These are phyloP conservation scores for Suhomyces chickasaworum DNA, from an alignment of 1,139 yeast species.

Conservation along the genomic window DNA sequence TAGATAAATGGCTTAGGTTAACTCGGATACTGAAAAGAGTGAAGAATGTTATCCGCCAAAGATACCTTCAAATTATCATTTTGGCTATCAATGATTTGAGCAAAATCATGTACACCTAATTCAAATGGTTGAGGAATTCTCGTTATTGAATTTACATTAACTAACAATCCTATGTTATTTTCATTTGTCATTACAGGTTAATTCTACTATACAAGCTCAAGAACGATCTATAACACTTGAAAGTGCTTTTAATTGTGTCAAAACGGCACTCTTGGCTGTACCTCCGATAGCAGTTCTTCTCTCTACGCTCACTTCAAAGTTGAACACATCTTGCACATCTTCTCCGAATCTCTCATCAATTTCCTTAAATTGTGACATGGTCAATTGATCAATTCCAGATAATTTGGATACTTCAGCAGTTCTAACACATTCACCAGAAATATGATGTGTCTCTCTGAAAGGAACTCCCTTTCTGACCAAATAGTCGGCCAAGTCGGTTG, in stretches of 20 bases:
- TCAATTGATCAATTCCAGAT: constrained; percentile 78
- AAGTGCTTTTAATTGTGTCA: constrained; percentile 57
- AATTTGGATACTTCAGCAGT: constrained; percentile 76
- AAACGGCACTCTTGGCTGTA: constrained; percentile 88
- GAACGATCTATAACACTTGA: not conserved
- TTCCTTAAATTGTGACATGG: constrained; percentile 71
- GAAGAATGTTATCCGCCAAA: no score
- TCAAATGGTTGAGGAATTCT: not conserved
- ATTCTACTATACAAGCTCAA: not conserved
- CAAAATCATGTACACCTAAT: no score
- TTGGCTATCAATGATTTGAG: no score
- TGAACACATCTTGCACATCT: constrained; percentile 81
- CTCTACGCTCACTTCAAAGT: constrained; percentile 93
- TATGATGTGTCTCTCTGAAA: constrained; percentile 97
- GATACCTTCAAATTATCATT: no score
- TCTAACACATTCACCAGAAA: constrained; percentile 96
- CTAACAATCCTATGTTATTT: not conserved
- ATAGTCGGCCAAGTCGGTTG: constrained; percentile 97
- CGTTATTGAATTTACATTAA: not conserved
- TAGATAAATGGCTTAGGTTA: no score
- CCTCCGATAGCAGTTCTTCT: constrained; percentile 97
- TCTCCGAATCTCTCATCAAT: constrained; percentile 79
- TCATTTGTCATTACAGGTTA: not conserved
- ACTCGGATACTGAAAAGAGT: no score
- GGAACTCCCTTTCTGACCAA: constrained; percentile 97